Conservation (phyloP, 495 filamentous ascomycete species). For the Cenococcum geophilum region DNA sequence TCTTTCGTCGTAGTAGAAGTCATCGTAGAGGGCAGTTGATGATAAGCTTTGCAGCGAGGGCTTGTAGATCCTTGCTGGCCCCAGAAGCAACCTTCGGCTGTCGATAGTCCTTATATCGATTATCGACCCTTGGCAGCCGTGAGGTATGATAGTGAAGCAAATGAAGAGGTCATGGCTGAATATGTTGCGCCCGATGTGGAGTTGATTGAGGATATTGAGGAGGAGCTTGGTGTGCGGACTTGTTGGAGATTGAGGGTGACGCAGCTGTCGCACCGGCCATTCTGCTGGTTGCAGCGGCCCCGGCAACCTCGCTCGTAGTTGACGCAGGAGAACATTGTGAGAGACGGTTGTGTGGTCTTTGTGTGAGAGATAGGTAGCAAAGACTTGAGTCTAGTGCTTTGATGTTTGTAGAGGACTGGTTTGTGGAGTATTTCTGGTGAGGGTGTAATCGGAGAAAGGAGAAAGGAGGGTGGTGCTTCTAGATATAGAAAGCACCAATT, state of each 20-base stretch:
- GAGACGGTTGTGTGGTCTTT: slow-evolving; percentile 1
- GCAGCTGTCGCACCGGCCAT: slow-evolving; percentile 32
- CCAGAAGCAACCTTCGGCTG: no score
- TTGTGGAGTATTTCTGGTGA: no score
- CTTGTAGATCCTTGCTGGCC: no score
- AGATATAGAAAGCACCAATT: slow-evolving; percentile 12
- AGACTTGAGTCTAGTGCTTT: neutral
- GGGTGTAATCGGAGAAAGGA: no score
- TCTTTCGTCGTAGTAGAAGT: neutral
- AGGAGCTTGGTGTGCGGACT: slow-evolving; percentile 22
- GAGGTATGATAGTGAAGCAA: slow-evolving; percentile 28
- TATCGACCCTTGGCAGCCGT: slow-evolving; percentile 14
- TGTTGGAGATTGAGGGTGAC: slow-evolving; percentile 32
- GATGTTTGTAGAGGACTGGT: no score
- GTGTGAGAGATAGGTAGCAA: neutral
- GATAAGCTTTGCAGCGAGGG: neutral
- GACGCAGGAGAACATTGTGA: slow-evolving; percentile 35
- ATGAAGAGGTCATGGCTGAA: slow-evolving; percentile 31
- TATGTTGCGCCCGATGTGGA: slow-evolving; percentile 13
- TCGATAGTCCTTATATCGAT: neutral
- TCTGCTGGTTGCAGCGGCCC: slow-evolving; percentile 30
- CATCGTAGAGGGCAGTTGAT: neutral
- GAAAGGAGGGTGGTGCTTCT: no score
- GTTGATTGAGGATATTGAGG: slow-evolving; percentile 18
- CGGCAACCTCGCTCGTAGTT: slow-evolving; percentile 38